Evolutionary conservation across 768 basidiomycete genomes (phyloP).

Genomic region (Gautieria morchelliformis): DNA sequence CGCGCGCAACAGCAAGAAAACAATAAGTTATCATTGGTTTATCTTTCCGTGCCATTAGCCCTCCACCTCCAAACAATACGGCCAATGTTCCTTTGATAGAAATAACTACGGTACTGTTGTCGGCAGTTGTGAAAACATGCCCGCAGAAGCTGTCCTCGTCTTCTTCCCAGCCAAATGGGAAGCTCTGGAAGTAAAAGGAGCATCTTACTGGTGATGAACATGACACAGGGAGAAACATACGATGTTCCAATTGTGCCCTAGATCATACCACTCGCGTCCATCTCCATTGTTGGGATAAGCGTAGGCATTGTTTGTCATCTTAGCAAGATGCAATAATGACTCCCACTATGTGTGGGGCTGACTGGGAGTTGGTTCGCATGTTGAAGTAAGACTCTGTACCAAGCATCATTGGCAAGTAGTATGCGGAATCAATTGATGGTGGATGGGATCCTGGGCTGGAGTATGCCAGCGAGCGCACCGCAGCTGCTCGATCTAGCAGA

Average conservation of each 20-base stretch:
- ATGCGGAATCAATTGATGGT: too few species aligned
- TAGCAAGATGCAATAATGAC: conserved; percentile 73
- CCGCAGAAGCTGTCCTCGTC: conserved; percentile 87
- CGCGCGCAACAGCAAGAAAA: conserved; percentile 95
- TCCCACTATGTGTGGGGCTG: too few species aligned
- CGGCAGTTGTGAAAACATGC: conserved; percentile 67
- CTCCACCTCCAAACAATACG: conserved; percentile 58
- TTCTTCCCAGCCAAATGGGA: conserved; percentile 85
- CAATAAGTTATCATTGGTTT: conserved; percentile 93
- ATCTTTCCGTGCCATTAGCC: conserved; percentile 80
- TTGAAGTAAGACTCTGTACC: too few species aligned
- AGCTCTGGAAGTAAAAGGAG: conserved; percentile 31
- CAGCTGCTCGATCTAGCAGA: too few species aligned
- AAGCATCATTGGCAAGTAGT: too few species aligned
- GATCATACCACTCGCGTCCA: conserved; percentile 60
- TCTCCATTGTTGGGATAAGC: conserved; percentile 29
- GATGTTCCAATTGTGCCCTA: conserved; percentile 52
- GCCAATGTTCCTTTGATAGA: conserved; percentile 90
- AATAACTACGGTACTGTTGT: conserved; percentile 80
- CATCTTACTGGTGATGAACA: neutral
- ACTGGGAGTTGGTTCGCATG: too few species aligned
- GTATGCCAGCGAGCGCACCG: too few species aligned
- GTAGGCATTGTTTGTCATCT: conserved; percentile 89
- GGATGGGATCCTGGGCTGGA: too few species aligned
- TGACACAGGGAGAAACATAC: conserved; percentile 25